Evolutionary conservation across 2,329 filamentous ascomycete species (phyloP).

Genomic region (Neonectria faginata): DNA sequence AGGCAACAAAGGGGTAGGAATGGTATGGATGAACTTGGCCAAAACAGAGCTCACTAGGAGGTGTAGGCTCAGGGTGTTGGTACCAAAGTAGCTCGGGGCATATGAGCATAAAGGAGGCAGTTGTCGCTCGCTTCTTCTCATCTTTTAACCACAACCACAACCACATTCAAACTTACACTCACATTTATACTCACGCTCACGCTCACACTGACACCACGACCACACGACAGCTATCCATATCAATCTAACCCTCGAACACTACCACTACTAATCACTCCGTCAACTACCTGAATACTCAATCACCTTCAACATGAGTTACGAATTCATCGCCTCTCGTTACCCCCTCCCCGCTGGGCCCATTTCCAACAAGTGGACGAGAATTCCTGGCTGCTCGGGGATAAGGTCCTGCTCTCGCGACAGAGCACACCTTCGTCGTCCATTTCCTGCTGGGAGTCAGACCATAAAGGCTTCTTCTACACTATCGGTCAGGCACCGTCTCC

Average conservation of each 20-base stretch:
- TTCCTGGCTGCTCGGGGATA: neutral
- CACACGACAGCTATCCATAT: too few species aligned
- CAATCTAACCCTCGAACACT: too few species aligned
- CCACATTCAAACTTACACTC: too few species aligned
- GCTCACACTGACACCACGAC: neutral
- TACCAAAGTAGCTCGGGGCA: neutral
- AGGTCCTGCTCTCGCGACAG: neutral
- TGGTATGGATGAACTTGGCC: neutral
- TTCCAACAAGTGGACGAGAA: neutral
- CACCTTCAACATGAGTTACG: neutral
- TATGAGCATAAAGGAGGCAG: neutral
- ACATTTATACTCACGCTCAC: neutral
- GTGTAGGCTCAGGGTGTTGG: neutral
- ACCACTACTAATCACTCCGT: neutral
- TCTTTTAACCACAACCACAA: neutral
- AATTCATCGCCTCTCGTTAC: too few species aligned
- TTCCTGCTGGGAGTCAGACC: neutral
- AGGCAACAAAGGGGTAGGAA: neutral
- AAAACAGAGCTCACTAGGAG: neutral
- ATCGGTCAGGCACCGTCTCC: neutral
- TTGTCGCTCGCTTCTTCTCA: neutral
- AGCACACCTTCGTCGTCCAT: neutral
- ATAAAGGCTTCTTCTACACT: neutral
- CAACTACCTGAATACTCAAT: neutral
- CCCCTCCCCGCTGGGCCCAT: rapidly evolving